Percentiles rank a stretch among this genome's conserved stretches.
Conservation (phyloP, 495 filamentous ascomycete genomes). For the Xylaria curta region DNA sequence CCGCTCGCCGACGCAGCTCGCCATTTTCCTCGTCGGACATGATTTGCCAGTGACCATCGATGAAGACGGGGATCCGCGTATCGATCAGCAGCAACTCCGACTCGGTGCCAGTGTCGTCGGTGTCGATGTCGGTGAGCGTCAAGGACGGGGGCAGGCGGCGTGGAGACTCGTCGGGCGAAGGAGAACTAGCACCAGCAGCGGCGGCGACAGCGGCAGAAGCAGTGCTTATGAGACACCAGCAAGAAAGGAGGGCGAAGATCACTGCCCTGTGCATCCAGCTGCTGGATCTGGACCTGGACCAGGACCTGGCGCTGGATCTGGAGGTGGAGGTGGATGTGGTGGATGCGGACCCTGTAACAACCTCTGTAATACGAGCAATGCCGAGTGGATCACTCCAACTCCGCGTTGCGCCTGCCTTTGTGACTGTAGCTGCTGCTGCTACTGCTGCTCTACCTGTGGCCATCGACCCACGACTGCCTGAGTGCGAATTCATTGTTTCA, state of each 20-base stretch:
- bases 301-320: not conserved
- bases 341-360: slow-evolving; percentile 17
- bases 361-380: slow-evolving; percentile 18
- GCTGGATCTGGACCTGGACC: not conserved
- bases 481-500: slow-evolving; percentile 15
- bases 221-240: slow-evolving; percentile 41
- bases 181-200: slow-evolving; percentile 20
- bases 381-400: slow-evolving; percentile 16
- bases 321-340: not conserved
- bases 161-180: slow-evolving; percentile 37
- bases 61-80: slow-evolving; percentile 40
- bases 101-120: slow-evolving; percentile 8
- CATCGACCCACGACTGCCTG: not conserved
- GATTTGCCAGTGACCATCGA: slow-evolving; percentile 48
- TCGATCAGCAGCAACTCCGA: slow-evolving; percentile 41
- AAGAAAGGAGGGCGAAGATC: slow-evolving; percentile 44
- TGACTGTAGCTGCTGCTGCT: too few relatives aligned
- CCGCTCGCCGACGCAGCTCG: slow-evolving; percentile 23
- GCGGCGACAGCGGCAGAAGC: not conserved
- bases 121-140: slow-evolving; percentile 1
- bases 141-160: slow-evolving; percentile 31
- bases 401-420: slow-evolving; percentile 7
- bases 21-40: slow-evolving; percentile 41
- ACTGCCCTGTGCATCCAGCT: slow-evolving; percentile 30
- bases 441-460: too few relatives aligned